Evolutionary conservation across 352 stramenopile genomes (phyloP), one percentile per base, ranked within the genome.

Genomic region (Pythium volutum): DNA sequence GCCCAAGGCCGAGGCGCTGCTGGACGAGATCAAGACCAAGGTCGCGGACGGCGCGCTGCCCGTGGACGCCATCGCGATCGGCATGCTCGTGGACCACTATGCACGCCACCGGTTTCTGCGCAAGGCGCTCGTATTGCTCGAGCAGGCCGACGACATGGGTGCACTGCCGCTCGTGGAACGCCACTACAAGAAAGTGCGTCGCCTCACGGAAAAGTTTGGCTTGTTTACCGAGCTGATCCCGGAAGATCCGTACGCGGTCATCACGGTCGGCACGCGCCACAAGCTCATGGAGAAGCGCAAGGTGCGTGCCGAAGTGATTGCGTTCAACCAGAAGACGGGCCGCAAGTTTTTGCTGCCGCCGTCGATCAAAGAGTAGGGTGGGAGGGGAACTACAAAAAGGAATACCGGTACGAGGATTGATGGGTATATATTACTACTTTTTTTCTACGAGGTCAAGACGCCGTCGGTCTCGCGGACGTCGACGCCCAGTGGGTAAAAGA

Each of bases 271-370:
- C 48, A 76, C 76, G 59, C 76, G 79, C 52, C 65, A 80, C 71
- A 85, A 89, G 57, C 73, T 93, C 34, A 87, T 88, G 75, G 67
- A 77, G 53, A 90, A 91, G 77, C 80, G 82, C 49, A 88, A 88
- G 67, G 80, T 89, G 33, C 81, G 84, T 45, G 75, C 75, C 27
- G 55, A 89, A 50, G 77, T 82, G 18, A 66, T 93, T 48, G 79
- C 76, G 47, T 89, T 85, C 76, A 91, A 91, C 69, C 65, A 68
- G 55, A 86, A 88, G 55, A 75, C 88, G 31, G 81, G 81, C 59
- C 82, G 84, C 62, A 85, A 84, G 65, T 93, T 81, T 68, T 52
- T 91, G 52, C 66, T 91, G 20, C 82, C 82, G n/a, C 45, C 64
- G 7, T 71, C 64, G 23, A 57, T 71, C 10, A 62, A 50, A 41